Conservation (phyloP, 225 moss, liverwort and hornwort species). For the Pleurozium schreberi region DNA sequence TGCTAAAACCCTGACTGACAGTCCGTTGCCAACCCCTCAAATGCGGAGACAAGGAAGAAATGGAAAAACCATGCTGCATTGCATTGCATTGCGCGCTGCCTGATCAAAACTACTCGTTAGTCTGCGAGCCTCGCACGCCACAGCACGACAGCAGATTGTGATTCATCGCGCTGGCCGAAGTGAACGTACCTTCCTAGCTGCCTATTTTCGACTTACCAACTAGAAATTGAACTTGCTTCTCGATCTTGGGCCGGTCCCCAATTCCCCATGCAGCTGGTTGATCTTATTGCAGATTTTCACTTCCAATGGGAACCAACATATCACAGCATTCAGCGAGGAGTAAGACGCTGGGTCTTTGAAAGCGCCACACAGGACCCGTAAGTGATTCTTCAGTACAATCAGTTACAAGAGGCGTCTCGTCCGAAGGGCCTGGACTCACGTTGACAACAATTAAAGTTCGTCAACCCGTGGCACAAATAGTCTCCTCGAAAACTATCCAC, state of each 20-base stretch:
- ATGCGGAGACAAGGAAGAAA: conserved; percentile 15
- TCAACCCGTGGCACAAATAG: background rate
- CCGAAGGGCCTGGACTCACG: background rate
- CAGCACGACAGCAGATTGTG: background rate
- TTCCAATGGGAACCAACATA: conserved; percentile 21
- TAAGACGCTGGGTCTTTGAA: background rate
- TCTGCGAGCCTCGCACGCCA: background rate
- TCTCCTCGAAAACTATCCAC: background rate
- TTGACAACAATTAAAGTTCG: too few relatives aligned
- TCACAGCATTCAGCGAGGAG: conserved; percentile 5
- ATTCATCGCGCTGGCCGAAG: background rate
- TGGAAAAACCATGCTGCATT: background rate
- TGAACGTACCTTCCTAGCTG: background rate
- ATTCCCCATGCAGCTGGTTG: background rate
- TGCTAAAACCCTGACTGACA: conserved; percentile 12
- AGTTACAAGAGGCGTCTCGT: background rate
- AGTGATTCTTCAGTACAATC: background rate
- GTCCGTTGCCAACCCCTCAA: conserved; percentile 48
- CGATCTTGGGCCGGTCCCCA: background rate
- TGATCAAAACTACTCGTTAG: background rate
- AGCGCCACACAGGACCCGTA: background rate
- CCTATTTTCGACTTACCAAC: background rate
- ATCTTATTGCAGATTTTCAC: conserved; percentile 12
- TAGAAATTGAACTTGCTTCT: background rate
- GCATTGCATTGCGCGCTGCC: too few relatives aligned